A percentile compares a stretch with the other conserved stretches of the same genome.
Conservation (phyloP, 345 rosid genomes). For the Euphorbia tirucalli region DNA sequence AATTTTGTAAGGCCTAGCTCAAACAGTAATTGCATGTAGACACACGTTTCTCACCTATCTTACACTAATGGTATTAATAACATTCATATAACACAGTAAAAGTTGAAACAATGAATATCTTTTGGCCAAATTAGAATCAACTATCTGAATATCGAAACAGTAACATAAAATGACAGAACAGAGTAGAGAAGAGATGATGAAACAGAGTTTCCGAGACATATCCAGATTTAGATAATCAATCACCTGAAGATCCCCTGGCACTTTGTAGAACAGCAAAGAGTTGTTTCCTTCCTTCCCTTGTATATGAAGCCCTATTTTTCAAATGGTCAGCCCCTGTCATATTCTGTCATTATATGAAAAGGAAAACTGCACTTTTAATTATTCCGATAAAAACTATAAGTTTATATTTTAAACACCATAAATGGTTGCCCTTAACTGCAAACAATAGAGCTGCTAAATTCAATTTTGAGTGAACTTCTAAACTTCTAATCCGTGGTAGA, state of each 20-base stretch:
- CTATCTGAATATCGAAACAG: background rate
- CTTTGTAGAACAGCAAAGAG: slow-evolving; percentile 97
- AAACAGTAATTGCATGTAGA: background rate
- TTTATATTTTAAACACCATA: slow-evolving; percentile 14
- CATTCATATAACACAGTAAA: background rate
- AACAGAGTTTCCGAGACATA: slow-evolving; percentile 9
- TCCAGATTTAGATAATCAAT: slow-evolving; percentile 14
- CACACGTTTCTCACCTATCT: slow-evolving; percentile 4
- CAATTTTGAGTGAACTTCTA: slow-evolving; percentile 92
- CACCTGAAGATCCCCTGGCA: slow-evolving; percentile 99
- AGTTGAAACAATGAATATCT: background rate
- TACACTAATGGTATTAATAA: background rate
- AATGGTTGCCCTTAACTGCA: slow-evolving; percentile 60
- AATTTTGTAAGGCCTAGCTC: background rate
- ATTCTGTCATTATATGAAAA: slow-evolving; percentile 47
- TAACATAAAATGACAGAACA: background rate
- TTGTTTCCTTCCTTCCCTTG: slow-evolving; percentile 96
- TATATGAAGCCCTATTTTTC: slow-evolving; percentile 75
- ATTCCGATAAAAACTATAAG: slow-evolving; percentile 21
- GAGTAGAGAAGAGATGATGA: background rate
- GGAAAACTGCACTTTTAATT: slow-evolving; percentile 8
- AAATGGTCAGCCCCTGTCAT: slow-evolving; percentile 53
- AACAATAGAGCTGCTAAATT: slow-evolving; percentile 82
- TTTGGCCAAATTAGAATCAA: background rate
- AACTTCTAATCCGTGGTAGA: slow-evolving; percentile 69